Percentiles rank a stretch among this genome's conserved stretches.
These are phyloP conservation scores for Colletotrichum echinochloae DNA, from an alignment of 2,329 filamentous ascomycete genomes.

Conservation along the genomic window DNA sequence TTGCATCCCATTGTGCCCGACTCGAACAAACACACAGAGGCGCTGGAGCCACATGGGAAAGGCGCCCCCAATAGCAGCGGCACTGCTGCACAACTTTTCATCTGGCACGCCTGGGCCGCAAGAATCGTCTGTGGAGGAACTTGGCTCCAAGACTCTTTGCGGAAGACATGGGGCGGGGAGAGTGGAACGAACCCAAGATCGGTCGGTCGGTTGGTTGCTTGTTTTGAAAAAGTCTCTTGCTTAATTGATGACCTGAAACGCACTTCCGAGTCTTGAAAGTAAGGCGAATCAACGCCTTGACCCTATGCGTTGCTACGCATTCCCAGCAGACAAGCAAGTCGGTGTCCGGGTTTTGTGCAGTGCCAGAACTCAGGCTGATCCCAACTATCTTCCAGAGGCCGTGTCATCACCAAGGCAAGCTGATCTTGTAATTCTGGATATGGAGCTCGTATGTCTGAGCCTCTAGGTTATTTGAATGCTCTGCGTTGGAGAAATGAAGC, in stretches of 20 bases:
- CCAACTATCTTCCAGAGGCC: not conserved
- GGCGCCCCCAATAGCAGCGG: not conserved
- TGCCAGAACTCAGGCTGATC: constrained; percentile 1
- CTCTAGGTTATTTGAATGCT: not conserved
- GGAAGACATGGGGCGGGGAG: not conserved
- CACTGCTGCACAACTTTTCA: not conserved
- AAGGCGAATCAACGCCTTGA: constrained; percentile 24
- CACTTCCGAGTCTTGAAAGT: constrained; percentile 1
- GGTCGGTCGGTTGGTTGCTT: constrained; percentile 1
- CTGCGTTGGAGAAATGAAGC: not conserved
- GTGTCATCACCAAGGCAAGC: not conserved
- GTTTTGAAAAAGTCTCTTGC: not conserved
- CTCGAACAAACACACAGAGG: not conserved
- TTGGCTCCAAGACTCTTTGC: not conserved
- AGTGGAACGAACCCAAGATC: constrained; percentile 14
- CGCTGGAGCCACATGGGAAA: constrained; percentile 7
- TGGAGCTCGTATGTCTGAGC: not conserved
- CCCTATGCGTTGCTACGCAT: constrained; percentile 16
- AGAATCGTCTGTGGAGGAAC: not conserved
- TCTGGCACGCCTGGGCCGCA: not conserved
- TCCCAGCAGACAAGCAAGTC: not conserved
- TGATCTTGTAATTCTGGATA: not conserved
- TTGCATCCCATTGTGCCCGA: constrained; percentile 17
- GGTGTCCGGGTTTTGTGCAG: constrained; percentile 1
- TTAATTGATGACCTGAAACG: constrained; percentile 21